phyloP scores from a whole-genome alignment of 768 basidiomycete species.

The Phylloporus sp. region DNA sequence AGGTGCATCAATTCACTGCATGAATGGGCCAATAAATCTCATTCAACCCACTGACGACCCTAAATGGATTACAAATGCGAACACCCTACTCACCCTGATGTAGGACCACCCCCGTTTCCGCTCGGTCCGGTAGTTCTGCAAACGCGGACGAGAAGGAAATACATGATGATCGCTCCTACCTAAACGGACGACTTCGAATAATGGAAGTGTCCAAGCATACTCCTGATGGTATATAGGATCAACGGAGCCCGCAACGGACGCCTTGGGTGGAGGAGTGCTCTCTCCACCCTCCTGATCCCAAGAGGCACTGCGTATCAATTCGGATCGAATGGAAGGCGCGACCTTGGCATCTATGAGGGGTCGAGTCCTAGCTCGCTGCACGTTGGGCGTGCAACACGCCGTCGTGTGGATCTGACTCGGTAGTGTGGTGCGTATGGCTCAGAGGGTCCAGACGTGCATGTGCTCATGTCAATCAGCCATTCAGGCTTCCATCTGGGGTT shows the following conservation, averaged over 20 bases:
- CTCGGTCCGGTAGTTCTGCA: neutral
- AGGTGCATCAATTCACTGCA: neutral
- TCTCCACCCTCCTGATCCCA: slow-evolving; percentile 1
- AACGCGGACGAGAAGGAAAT: neutral
- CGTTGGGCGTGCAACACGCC: neutral
- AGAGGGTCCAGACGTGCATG: neutral
- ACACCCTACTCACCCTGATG: neutral
- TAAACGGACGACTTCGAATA: neutral
- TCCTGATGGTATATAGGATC: neutral
- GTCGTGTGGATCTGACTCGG: neutral
- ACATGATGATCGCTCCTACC: neutral
- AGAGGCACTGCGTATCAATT: neutral
- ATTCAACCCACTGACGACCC: neutral
- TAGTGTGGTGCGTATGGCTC: neutral
- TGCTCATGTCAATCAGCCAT: neutral
- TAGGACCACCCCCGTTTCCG: too few relatives aligned
- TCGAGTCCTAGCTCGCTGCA: slow-evolving; percentile 8
- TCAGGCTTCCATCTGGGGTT: slow-evolving; percentile 8
- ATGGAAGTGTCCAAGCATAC: neutral
- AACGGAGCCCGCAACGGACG: neutral
- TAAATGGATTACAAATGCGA: neutral
- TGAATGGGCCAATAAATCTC: neutral
- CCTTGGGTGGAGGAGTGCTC: neutral
- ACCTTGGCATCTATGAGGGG: neutral
- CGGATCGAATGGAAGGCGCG: neutral